Evolutionary conservation across 1,139 yeast species (phyloP).

Genomic region (Sugiyamaella paludigena): DNA sequence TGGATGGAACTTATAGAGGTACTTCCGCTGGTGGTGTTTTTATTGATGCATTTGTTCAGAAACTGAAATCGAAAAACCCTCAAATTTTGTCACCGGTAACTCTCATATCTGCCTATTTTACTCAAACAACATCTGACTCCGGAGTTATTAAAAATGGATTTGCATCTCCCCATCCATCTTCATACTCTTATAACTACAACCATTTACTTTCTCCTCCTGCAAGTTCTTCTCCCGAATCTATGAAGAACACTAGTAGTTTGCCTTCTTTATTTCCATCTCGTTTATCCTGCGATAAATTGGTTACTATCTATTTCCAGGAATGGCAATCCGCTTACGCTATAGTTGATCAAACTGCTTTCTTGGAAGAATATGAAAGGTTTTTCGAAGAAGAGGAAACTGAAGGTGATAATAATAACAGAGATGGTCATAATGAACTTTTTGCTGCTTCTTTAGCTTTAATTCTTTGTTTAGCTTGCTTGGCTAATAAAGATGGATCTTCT

Average conservation of each 20-base stretch:
- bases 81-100: slow-evolving; percentile 24
- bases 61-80: slow-evolving; percentile 29
- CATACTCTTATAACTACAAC: slow-evolving; percentile 3
- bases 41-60: slow-evolving; percentile 30
- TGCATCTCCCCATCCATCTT: slow-evolving; percentile 13
- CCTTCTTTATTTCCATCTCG: slow-evolving; percentile 30
- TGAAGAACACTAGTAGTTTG: not conserved
- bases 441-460: slow-evolving; percentile 47
- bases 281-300: slow-evolving; percentile 35
- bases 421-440: slow-evolving; percentile 28
- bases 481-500: slow-evolving; percentile 16
- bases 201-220: slow-evolving; percentile 13
- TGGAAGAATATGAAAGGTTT: slow-evolving; percentile 54
- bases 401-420: slow-evolving; percentile 7
- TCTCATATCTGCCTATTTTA: slow-evolving; percentile 17
- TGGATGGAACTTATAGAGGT: slow-evolving; percentile 36
- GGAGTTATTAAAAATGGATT: slow-evolving; percentile 10
- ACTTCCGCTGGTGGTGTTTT: slow-evolving; percentile 37
- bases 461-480: slow-evolving; percentile 40
- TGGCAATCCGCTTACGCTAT: slow-evolving; percentile 77
- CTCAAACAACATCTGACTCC: slow-evolving; percentile 15
- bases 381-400: slow-evolving; percentile 22
- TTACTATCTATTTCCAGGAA: slow-evolving; percentile 60
- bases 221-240: slow-evolving; percentile 5
- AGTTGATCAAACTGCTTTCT: slow-evolving; percentile 62